phyloP scores from a whole-genome alignment of 106 monocot genomes.

The Acanthochlamys bracteata region DNA sequence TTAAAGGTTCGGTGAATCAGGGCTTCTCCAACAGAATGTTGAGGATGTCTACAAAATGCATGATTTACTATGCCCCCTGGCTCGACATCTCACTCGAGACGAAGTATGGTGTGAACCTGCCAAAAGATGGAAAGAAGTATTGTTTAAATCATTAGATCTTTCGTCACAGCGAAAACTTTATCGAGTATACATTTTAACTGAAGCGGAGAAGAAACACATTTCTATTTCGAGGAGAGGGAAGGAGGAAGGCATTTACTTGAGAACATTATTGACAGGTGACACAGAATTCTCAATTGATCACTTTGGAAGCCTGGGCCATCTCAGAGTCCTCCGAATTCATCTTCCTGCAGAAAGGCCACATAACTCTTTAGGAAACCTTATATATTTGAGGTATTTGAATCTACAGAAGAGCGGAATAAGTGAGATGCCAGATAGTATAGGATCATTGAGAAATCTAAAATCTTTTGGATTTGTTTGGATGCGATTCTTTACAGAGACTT shows the following conservation, averaged over 20 bases:
- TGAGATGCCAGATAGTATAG: conserved; percentile 22
- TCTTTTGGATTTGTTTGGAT: conserved; percentile 12
- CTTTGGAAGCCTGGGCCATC: conserved; percentile 8
- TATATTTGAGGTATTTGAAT: conserved; percentile 29
- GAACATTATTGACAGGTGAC: too few relatives aligned
- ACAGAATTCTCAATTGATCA: conserved; percentile 1
- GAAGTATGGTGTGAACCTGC: conserved; percentile 11
- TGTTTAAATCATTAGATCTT: background rate
- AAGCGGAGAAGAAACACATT: background rate
- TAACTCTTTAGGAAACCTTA: conserved; percentile 14
- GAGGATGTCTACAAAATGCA: conserved; percentile 24
- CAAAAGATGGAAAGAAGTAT: background rate
- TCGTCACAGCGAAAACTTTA: background rate
- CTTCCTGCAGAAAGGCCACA: conserved; percentile 15
- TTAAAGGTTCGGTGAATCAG: conserved; percentile 11
- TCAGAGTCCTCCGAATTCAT: conserved; percentile 24
- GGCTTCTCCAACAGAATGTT: conserved; percentile 17
- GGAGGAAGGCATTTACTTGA: too few relatives aligned
- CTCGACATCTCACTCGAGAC: conserved; percentile 7
- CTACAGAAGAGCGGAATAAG: conserved; percentile 14
- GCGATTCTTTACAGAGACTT: conserved; percentile 12
- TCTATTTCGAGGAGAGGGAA: too few relatives aligned
- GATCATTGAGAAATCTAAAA: conserved; percentile 17
- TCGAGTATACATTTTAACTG: background rate
- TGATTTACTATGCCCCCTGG: conserved; percentile 21